These are phyloP conservation scores for Euphorbia pulcherrima DNA, from an alignment of 345 rosid genomes.

Conservation along the genomic window DNA sequence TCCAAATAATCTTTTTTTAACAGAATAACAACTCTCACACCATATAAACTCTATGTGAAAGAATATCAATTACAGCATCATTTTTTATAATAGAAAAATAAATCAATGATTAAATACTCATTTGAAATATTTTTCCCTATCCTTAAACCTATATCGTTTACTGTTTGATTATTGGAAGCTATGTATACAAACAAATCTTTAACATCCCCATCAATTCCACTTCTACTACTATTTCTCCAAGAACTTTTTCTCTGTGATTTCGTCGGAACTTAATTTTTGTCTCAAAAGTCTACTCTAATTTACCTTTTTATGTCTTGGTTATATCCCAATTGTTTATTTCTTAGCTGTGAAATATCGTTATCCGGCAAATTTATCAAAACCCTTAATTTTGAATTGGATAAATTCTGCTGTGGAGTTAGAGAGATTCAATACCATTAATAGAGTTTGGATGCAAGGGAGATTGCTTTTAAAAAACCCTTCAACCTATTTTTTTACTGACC, in stretches of 20 bases:
- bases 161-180: too few relatives aligned
- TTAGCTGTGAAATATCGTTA: conserved; percentile 74
- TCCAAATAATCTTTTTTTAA: too few relatives aligned
- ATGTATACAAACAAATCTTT: too few relatives aligned
- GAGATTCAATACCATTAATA: conserved; percentile 28
- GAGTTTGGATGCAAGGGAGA: conserved; percentile 54
- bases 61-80: too few relatives aligned
- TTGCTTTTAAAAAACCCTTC: conserved; percentile 74
- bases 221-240: conserved; percentile 11
- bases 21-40: too few relatives aligned
- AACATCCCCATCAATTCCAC: conserved; percentile 15
- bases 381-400: conserved; percentile 68
- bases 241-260: conserved; percentile 38
- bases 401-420: conserved; percentile 49
- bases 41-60: too few relatives aligned
- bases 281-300: conserved; percentile 15
- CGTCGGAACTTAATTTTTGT: conserved; percentile 42
- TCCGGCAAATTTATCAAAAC: conserved; percentile 92
- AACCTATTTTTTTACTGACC: conserved; percentile 58
- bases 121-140: too few relatives aligned
- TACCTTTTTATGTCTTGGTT: conserved; percentile 42
- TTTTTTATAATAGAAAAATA: too few relatives aligned
- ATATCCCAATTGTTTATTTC: conserved; percentile 57
- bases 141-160: too few relatives aligned
- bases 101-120: too few relatives aligned